Conservation (phyloP, 306 rosid genomes). For the Cucurbita moschata region DNA sequence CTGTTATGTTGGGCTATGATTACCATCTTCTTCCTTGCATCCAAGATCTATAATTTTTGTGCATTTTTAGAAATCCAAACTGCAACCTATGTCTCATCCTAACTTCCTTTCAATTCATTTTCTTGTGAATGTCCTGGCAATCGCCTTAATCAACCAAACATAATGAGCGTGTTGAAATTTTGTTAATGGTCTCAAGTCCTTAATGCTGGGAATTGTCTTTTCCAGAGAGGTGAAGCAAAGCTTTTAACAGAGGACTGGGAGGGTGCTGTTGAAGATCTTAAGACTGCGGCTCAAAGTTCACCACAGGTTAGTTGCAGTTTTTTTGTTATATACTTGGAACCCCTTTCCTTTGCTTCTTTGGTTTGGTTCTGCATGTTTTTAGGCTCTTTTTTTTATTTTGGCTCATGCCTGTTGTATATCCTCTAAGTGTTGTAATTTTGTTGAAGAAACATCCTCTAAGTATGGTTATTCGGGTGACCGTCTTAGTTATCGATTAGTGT, state of each 20-base stretch:
- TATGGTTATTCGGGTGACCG: too few relatives aligned
- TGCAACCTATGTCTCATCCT: neutral
- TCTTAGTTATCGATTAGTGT: neutral
- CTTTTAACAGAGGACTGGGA: constrained; percentile 93
- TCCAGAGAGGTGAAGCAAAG: constrained; percentile 96
- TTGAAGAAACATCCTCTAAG: too few relatives aligned
- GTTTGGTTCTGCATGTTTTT: too few relatives aligned
- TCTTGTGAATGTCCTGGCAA: neutral
- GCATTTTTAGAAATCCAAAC: neutral
- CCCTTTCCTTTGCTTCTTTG: neutral
- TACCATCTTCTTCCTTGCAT: neutral
- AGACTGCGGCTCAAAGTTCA: constrained; percentile 80
- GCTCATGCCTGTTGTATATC: too few relatives aligned
- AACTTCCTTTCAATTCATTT: neutral
- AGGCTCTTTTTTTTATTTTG: too few relatives aligned
- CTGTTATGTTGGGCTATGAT: neutral
- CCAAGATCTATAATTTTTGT: neutral
- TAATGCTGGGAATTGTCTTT: constrained; percentile 10
- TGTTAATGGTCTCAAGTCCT: neutral
- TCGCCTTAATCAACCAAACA: neutral
- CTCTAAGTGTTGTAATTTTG: too few relatives aligned
- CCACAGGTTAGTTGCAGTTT: constrained; percentile 48
- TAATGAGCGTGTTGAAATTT: neutral
- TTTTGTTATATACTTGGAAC: neutral
- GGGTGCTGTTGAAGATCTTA: constrained; percentile 89